These are phyloP conservation scores for Secale cereale DNA, from an alignment of 176 grass and related monocot genomes.

Conservation along the genomic window DNA sequence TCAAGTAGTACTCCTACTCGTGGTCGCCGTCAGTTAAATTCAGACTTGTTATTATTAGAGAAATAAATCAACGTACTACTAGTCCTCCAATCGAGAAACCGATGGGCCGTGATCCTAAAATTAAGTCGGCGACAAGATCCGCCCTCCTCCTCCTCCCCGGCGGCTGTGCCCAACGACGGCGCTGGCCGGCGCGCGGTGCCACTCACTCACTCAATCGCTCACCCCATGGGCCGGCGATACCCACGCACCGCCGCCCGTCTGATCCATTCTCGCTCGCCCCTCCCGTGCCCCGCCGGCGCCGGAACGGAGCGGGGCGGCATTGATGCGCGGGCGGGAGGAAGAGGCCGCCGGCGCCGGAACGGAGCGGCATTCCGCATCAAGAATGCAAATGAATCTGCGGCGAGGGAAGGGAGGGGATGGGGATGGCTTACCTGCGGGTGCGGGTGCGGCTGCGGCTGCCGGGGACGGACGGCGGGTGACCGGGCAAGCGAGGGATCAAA, in stretches of 20 bases:
- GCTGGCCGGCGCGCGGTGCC: no score
- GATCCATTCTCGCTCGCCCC: no score
- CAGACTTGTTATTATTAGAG: no score
- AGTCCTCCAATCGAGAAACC: background rate
- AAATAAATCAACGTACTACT: background rate
- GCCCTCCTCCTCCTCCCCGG: background rate
- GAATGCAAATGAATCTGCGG: background rate
- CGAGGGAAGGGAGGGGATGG: no score
- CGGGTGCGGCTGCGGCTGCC: background rate
- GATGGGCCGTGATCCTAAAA: background rate
- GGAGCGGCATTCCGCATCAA: no score
- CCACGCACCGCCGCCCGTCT: no score
- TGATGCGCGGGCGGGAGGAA: no score
- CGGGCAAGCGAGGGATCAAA: background rate
- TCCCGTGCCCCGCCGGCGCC: no score
- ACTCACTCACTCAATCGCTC: background rate
- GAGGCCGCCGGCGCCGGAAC: background rate
- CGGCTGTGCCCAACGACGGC: no score
- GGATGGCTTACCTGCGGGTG: background rate
- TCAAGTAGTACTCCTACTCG: no score
- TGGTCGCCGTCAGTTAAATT: background rate
- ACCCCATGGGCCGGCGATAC: no score
- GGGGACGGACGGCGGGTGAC: no score
- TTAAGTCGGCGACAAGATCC: background rate
- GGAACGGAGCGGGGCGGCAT: background rate